Conservation (phyloP, 164 flowering plant species). For the Paratinospora sagittata region DNA sequence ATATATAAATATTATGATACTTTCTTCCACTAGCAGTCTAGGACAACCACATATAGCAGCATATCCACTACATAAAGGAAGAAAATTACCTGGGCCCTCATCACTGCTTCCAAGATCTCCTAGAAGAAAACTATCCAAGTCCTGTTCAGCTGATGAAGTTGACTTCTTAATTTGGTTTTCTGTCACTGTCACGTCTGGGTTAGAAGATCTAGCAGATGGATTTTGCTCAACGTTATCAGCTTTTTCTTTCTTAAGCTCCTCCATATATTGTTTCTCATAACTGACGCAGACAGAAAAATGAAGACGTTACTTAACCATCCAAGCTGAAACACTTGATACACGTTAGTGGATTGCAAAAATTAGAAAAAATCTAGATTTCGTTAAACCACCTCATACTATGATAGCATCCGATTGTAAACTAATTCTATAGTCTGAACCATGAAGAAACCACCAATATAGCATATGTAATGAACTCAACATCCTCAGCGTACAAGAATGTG, state of each 20-base stretch:
- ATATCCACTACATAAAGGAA: background rate
- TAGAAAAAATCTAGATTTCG: background rate
- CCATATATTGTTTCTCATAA: conserved; percentile 63
- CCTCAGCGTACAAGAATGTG: too few relatives aligned
- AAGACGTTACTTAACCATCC: background rate
- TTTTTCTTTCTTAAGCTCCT: conserved; percentile 39
- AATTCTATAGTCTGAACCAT: background rate
- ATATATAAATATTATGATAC: background rate
- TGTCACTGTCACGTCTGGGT: conserved; percentile 26
- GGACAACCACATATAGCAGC: background rate
- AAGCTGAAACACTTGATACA: background rate
- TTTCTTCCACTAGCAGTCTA: background rate
- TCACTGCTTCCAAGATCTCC: conserved; percentile 95
- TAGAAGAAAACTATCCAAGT: conserved; percentile 86
- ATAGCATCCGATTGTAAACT: background rate
- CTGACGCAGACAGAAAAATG: conserved; percentile 25
- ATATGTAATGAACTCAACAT: too few relatives aligned
- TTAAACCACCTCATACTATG: background rate
- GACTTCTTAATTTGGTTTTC: conserved; percentile 32
- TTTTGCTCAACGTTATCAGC: conserved; percentile 27
- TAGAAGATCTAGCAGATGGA: conserved; percentile 29
- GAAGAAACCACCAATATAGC: too few relatives aligned
- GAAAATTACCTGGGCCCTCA: conserved; percentile 73
- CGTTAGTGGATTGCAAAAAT: background rate
- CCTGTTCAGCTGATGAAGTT: conserved; percentile 62